These are phyloP conservation scores for Venturia aucupariae DNA, from an alignment of 2,329 filamentous ascomycete species.

Conservation along the genomic window DNA sequence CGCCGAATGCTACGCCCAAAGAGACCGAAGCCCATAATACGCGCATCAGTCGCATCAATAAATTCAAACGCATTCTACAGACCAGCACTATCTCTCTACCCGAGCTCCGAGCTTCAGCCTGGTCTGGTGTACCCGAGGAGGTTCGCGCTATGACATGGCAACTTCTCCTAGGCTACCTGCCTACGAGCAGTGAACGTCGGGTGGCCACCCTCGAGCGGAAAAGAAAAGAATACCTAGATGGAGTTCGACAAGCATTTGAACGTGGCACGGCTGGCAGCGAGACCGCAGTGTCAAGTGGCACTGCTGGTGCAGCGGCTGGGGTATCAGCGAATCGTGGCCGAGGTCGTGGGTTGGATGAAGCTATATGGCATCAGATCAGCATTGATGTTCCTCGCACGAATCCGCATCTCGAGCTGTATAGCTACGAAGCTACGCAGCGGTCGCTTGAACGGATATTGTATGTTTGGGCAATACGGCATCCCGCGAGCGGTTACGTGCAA, in stretches of 20 bases:
- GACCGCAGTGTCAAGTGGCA: conserved; percentile 42
- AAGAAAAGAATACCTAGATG: conserved; percentile 91
- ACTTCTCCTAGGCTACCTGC: conserved; percentile 85
- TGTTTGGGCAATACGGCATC: conserved; percentile 94
- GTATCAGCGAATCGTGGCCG: conserved; percentile 46
- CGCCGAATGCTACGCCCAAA: conserved; percentile 66
- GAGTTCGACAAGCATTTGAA: conserved; percentile 62
- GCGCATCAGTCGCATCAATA: conserved; percentile 89
- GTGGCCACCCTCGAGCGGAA: conserved; percentile 88
- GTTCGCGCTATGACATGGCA: conserved; percentile 99
- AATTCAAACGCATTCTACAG: conserved; percentile 94
- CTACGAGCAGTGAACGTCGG: conserved; percentile 89
- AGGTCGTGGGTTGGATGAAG: conserved; percentile 78
- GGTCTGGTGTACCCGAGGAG: conserved; percentile 91
- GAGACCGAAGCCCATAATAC: conserved; percentile 80
- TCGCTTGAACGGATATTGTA: conserved; percentile 93
- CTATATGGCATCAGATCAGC: conserved; percentile 99
- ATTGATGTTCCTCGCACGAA: conserved; percentile 96
- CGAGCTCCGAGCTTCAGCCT: conserved; percentile 76
- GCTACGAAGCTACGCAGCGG: conserved; percentile 90
- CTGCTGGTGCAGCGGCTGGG: conserved; percentile 33
- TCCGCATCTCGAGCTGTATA: conserved; percentile 88
- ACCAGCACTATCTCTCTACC: conserved; percentile 78
- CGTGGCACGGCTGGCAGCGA: conserved; percentile 35
- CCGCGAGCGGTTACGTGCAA: conserved; percentile 94